Evolutionary conservation across 192 early-diverging fungal species (phyloP), one percentile per base, ranked within the genome.

Genomic region (Ambispora gerdemannii): DNA sequence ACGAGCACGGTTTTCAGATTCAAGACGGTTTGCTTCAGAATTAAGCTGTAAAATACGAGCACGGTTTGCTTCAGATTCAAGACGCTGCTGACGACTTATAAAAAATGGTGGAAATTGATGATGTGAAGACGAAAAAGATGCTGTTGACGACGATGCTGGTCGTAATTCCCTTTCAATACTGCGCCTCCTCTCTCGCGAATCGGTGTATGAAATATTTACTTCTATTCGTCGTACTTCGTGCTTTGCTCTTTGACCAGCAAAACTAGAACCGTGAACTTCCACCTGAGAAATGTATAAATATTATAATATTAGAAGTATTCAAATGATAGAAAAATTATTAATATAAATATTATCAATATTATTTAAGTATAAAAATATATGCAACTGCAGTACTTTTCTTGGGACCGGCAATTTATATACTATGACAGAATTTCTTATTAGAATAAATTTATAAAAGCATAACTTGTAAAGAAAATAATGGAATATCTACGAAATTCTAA

Each of bases 171-270:
- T 63, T 28, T 43, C 51, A 38, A 47, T 61, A 34, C 70, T 52
- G 59, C 70, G 65, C 31, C 22, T 49, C 27, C 36, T 47, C 24
- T 49, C 49, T 66, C 67, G 71, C 32, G 56, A 50, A 38, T 36
- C 20, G 13, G 50, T 52, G 52, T 77, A 79, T 17, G 70, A 50
- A 64, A 74, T 75, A 43, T 59, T 67, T 3, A 74, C 20, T n/a
- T 75, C 75, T 0, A 82, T 78, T 34, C 72, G 71, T 31, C 80
- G 70, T 43, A 74, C 69, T 43, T 80, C 74, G 3, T 74, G 74
- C 27, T 64, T 75, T 3, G 76, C 78, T 51, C 76, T 74, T 50
- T 74, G 78, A 4, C 73, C 62, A 13, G 53, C 64, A 8, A 74
- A 25, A 19, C 53, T 49, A 8, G 75, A 70, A n/a, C 78, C 80